These are phyloP conservation scores for Calycina herbarum DNA, from an alignment of 2,329 filamentous ascomycete genomes.

Conservation along the genomic window DNA sequence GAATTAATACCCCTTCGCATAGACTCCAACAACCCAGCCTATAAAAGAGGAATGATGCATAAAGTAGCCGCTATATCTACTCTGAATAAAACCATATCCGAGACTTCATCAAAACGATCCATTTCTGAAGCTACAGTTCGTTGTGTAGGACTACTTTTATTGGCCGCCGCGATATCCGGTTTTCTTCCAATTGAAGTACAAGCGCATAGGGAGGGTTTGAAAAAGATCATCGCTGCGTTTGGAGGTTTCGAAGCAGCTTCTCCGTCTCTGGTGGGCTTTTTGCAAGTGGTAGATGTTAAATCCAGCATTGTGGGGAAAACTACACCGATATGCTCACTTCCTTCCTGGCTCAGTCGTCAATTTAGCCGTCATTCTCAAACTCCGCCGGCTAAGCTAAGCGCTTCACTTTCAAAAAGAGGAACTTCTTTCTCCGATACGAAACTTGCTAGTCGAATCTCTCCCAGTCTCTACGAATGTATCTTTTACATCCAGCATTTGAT, in stretches of 20 bases:
- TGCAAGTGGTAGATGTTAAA: background rate
- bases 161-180: background rate
- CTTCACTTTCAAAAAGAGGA: background rate
- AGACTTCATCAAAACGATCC: background rate
- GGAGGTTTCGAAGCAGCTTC: background rate
- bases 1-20: background rate
- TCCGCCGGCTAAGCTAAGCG: background rate
- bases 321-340: background rate
- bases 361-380: background rate
- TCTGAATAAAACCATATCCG: background rate
- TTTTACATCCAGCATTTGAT: background rate
- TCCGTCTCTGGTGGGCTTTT: background rate
- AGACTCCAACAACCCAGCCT: background rate
- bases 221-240: background rate
- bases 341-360: background rate
- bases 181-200: background rate
- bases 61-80: background rate
- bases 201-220: background rate
- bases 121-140: background rate
- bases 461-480: background rate
- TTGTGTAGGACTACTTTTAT: background rate
- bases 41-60: background rate
- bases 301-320: background rate
- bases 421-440: background rate
- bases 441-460: background rate